Conservation (phyloP, 345 rosid genomes). For the Psidium friedrichsthalianum region DNA sequence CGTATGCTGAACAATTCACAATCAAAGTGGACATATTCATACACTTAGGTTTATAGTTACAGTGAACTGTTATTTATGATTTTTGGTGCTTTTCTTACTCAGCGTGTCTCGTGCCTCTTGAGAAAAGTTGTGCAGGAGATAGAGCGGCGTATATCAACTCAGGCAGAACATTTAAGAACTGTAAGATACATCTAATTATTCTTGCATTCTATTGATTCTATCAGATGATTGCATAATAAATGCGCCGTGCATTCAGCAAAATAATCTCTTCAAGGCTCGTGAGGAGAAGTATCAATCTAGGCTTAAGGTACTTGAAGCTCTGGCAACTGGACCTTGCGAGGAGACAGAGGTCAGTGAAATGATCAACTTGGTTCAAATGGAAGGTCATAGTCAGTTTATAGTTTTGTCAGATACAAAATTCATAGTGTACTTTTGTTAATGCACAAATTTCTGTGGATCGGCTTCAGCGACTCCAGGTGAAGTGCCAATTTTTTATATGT, state of each 20-base stretch:
- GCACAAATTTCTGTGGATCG: slow-evolving; percentile 37
- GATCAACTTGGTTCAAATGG: background rate
- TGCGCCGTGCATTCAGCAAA: slow-evolving; percentile 53
- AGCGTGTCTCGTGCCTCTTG: slow-evolving; percentile 78
- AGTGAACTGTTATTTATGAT: background rate
- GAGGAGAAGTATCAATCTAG: slow-evolving; percentile 87
- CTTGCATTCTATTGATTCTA: background rate
- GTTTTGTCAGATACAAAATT: background rate
- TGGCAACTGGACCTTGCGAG: slow-evolving; percentile 62
- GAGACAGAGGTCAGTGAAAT: slow-evolving; percentile 46
- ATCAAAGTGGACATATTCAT: background rate
- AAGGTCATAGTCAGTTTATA: background rate
- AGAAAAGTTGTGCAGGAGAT: slow-evolving; percentile 94
- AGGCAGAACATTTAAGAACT: slow-evolving; percentile 87
- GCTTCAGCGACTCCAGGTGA: slow-evolving; percentile 49
- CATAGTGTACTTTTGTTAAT: slow-evolving; percentile 5
- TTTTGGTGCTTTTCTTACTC: slow-evolving; percentile 11
- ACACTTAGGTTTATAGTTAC: background rate
- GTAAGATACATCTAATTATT: slow-evolving; percentile 19
- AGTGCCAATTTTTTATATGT: background rate
- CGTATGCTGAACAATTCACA: slow-evolving; percentile 21
- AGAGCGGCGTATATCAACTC: slow-evolving; percentile 93
- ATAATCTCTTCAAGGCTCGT: slow-evolving; percentile 70
- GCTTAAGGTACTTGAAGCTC: slow-evolving; percentile 80
- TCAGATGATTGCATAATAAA: background rate